Evolutionary conservation across 2,329 filamentous ascomycete species (phyloP).

Genomic region (Neonectria punicea): DNA sequence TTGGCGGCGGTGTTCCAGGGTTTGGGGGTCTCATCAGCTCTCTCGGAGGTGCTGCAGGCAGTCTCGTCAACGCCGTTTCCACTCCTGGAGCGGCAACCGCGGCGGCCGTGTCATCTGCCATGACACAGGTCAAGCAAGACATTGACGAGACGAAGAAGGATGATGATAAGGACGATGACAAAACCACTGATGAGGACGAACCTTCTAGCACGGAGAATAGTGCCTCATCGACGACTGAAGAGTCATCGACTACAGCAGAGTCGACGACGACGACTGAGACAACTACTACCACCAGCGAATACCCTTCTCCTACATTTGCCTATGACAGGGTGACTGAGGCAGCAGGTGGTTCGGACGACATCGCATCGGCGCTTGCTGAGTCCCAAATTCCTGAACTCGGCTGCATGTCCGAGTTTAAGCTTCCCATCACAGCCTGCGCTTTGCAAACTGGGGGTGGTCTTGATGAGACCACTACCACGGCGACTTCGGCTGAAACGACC

Average conservation of each 20-base stretch:
- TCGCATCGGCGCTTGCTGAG: background rate
- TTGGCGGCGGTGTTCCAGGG: constrained; percentile 3
- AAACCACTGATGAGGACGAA: background rate
- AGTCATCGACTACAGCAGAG: background rate
- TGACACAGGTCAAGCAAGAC: constrained; percentile 9
- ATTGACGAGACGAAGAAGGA: constrained; percentile 4
- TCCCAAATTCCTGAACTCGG: background rate
- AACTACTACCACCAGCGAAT: constrained; percentile 1
- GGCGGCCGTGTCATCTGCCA: constrained; percentile 5
- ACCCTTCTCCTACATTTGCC: background rate
- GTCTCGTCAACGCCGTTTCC: constrained; percentile 5
- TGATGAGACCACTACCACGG: background rate
- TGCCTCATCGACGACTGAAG: background rate
- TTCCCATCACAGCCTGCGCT: constrained; percentile 2
- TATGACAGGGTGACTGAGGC: background rate
- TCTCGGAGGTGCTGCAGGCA: background rate
- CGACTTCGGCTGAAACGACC: background rate
- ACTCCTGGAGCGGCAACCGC: constrained; percentile 10
- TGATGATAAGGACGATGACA: background rate
- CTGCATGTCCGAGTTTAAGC: constrained; percentile 7
- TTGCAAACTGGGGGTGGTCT: background rate
- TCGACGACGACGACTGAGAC: constrained; percentile 1
- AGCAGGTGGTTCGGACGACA: constrained; percentile 4
- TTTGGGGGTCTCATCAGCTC: constrained; percentile 7
- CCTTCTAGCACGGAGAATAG: background rate